Conservation (phyloP, 2,329 filamentous ascomycete species). For the Phaeosphaeriaceae sp. region DNA sequence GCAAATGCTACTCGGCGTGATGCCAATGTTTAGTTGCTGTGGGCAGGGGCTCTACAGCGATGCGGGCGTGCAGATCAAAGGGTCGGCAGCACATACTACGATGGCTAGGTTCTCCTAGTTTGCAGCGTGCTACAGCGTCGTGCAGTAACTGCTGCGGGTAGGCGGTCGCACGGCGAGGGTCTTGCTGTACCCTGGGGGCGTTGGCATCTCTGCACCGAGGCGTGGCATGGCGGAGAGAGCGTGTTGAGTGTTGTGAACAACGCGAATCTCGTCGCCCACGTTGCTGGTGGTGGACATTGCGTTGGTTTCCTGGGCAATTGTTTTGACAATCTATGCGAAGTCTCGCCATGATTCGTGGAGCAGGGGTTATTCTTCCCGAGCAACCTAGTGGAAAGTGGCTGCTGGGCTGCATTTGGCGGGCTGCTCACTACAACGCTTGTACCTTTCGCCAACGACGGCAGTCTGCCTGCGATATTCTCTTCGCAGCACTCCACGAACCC, state of each 20-base stretch:
- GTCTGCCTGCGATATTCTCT: conserved; percentile 2
- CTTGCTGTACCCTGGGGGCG: conserved; percentile 2
- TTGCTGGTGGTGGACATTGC: conserved; percentile 11
- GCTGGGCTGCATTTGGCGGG: conserved; percentile 6
- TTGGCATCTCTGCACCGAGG: background rate
- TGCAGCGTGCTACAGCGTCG: conserved; percentile 1
- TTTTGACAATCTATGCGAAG: conserved; percentile 20
- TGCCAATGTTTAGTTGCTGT: background rate
- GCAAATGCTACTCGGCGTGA: background rate
- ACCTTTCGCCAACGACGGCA: conserved; percentile 7
- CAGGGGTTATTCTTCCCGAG: background rate
- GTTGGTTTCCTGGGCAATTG: conserved; percentile 24
- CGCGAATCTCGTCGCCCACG: background rate
- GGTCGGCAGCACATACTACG: conserved; percentile 5
- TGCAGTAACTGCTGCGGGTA: conserved; percentile 2
- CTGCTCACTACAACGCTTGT: conserved; percentile 8
- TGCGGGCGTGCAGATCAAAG: conserved; percentile 1
- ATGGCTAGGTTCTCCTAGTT: background rate
- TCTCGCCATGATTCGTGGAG: conserved; percentile 13
- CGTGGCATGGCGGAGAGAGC: background rate
- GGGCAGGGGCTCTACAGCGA: background rate
- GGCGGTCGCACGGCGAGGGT: conserved; percentile 8
- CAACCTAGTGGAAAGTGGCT: conserved; percentile 1
- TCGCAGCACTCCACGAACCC: conserved; percentile 4
- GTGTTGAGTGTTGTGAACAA: background rate